Conservation (phyloP, 140 eudicot species). For the Erigeron philadelphicus region DNA sequence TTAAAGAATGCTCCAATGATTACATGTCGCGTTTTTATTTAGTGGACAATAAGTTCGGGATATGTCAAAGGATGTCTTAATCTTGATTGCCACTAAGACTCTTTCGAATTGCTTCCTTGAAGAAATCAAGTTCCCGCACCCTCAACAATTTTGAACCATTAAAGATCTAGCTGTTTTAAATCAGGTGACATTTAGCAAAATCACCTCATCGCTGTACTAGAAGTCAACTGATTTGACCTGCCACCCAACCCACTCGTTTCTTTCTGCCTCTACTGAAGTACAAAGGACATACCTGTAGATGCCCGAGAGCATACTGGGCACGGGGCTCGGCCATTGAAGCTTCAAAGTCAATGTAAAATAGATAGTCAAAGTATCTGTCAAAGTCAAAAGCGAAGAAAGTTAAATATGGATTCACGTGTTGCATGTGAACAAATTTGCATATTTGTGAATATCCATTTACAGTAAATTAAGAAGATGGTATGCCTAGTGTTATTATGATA, state of each 20-base stretch:
- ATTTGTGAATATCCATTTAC: background rate
- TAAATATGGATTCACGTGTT: background rate
- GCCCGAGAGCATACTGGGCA: conserved; percentile 84
- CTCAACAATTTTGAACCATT: background rate
- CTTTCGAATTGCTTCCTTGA: too few relatives aligned
- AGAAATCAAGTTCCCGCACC: background rate
- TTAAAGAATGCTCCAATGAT: too few relatives aligned
- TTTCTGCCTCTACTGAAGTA: background rate
- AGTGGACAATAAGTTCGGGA: too few relatives aligned
- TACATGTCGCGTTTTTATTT: too few relatives aligned
- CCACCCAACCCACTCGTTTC: background rate
- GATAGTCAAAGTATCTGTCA: conserved; percentile 89
- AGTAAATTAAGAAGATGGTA: background rate
- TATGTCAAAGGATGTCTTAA: too few relatives aligned
- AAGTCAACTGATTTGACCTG: too few relatives aligned
- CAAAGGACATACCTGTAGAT: conserved; percentile 63
- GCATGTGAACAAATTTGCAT: background rate
- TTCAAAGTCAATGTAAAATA: conserved; percentile 85
- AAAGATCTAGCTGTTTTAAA: background rate
- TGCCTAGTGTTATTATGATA: background rate
- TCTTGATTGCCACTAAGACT: too few relatives aligned
- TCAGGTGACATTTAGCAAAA: too few relatives aligned
- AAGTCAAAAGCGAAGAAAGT: background rate
- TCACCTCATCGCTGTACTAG: too few relatives aligned
- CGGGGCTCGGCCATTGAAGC: conserved; percentile 98